A percentile compares a stretch with the other conserved stretches of the same genome.
Evolutionary conservation across 2,329 filamentous ascomycete genomes (phyloP).

Genomic region (Calycina marina): DNA sequence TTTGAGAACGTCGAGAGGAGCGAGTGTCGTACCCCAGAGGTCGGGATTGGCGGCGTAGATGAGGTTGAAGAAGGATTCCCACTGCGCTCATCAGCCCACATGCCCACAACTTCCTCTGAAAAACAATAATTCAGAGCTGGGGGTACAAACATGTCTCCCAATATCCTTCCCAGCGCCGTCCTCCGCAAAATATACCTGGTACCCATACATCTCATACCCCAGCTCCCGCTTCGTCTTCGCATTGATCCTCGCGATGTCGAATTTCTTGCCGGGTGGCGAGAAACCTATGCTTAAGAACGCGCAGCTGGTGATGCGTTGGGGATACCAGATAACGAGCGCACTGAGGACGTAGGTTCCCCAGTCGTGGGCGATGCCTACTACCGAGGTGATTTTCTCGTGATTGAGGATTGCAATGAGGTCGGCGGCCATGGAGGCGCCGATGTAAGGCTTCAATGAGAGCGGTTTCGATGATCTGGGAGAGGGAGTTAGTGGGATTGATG

Average conservation of each 20-base stretch:
- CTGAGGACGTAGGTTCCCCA: constrained; percentile 12
- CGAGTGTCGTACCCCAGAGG: constrained; percentile 5
- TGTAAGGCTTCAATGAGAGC: background rate
- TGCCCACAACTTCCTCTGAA: too few species aligned
- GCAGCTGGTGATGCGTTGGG: constrained; percentile 6
- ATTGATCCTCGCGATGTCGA: constrained; percentile 8
- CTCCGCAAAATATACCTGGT: constrained; percentile 9
- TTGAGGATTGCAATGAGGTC: constrained; percentile 24
- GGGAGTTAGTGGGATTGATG: too few species aligned
- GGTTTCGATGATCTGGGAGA: too few species aligned
- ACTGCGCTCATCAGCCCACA: constrained; percentile 1
- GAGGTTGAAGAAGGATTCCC: constrained; percentile 10
- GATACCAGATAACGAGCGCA: constrained; percentile 7
- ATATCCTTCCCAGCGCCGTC: constrained; percentile 6
- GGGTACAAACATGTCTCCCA: constrained; percentile 8
- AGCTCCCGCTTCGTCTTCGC: constrained; percentile 2
- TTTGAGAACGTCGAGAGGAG: constrained; percentile 5
- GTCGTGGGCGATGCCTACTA: constrained; percentile 14
- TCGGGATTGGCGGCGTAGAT: constrained; percentile 3
- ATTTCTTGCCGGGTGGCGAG: constrained; percentile 3
- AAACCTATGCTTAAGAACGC: constrained; percentile 11
- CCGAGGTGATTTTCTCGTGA: constrained; percentile 8
- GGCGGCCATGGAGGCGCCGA: background rate
- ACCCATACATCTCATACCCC: constrained; percentile 12
- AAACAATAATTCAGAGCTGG: too few species aligned